phyloP scores from a whole-genome alignment of 1,284 basidiomycete genomes.

The Marasmius tenuissimus region DNA sequence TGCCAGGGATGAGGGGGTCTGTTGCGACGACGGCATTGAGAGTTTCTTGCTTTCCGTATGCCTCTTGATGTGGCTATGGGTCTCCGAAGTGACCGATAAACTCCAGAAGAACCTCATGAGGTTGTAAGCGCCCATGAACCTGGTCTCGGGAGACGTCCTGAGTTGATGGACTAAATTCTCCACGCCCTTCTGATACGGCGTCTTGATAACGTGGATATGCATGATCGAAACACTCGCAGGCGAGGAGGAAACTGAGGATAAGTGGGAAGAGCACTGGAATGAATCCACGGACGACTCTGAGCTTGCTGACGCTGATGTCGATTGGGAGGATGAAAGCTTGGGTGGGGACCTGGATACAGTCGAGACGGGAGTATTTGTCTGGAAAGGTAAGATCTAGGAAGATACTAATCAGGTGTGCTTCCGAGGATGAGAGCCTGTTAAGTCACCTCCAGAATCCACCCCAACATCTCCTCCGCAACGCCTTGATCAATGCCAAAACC shows the following conservation, averaged over 20 bases:
- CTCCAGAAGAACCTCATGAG: conserved; percentile 52
- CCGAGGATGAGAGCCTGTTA: conserved; percentile 1
- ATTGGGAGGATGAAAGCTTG: background rate
- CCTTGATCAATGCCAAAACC: background rate
- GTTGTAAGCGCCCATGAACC: conserved; percentile 59
- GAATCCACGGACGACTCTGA: background rate
- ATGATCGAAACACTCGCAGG: conserved; percentile 2
- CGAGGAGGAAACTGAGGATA: conserved; percentile 14
- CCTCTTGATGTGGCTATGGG: conserved; percentile 1
- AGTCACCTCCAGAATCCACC: conserved; percentile 45
- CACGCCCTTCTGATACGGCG: conserved; percentile 9
- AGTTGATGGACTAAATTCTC: conserved; percentile 54
- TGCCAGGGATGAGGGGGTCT: background rate
- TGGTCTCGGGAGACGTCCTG: conserved; percentile 48
- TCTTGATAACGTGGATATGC: background rate
- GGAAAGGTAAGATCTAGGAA: conserved; percentile 8
- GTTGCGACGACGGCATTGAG: no score
- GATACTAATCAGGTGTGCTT: conserved; percentile 21
- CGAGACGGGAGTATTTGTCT: background rate
- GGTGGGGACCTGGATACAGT: background rate
- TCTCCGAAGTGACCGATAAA: conserved; percentile 21
- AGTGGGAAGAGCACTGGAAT: background rate
- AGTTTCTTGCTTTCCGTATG: conserved; percentile 10
- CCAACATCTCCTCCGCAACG: conserved; percentile 31
- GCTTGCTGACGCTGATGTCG: background rate